phyloP scores from a whole-genome alignment of 2,329 filamentous ascomycete genomes.

The Neospermospora avenae region DNA sequence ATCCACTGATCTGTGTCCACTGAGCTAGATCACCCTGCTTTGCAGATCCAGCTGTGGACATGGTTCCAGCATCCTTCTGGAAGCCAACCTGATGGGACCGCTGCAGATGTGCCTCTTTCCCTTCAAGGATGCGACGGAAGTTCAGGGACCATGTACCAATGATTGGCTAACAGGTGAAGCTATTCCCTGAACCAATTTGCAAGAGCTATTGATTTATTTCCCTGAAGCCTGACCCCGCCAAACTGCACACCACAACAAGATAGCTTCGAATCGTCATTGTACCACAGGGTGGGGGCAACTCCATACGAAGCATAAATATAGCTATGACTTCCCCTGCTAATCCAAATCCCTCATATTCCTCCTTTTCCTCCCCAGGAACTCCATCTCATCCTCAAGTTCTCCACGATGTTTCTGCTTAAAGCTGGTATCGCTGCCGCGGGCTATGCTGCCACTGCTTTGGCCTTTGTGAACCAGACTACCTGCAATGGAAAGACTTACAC shows the following conservation, averaged over 20 bases:
- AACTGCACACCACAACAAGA: not conserved
- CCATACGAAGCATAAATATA: not conserved
- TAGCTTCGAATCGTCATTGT: not conserved
- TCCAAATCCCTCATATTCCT: not conserved
- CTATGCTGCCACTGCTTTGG: constrained; percentile 9
- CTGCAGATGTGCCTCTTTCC: not conserved
- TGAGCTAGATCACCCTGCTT: not conserved
- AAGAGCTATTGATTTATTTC: not conserved
- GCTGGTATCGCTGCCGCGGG: not conserved
- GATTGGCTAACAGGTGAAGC: not conserved
- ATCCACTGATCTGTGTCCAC: not conserved
- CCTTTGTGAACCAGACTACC: constrained; percentile 21
- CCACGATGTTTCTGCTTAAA: constrained; percentile 17
- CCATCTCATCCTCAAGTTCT: not conserved
- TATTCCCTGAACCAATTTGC: not conserved
- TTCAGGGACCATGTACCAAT: not conserved
- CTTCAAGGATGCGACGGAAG: not conserved
- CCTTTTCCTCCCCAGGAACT: not conserved
- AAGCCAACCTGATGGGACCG: not conserved
- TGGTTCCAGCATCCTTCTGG: not conserved
- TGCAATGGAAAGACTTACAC: constrained; percentile 55
- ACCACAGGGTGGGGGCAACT: not conserved
- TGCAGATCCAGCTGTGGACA: not conserved
- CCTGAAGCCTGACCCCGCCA: not conserved
- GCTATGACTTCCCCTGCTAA: not conserved